phyloP scores from a whole-genome alignment of 169 alveolate species.

The Cryptosporidium viatorum region DNA sequence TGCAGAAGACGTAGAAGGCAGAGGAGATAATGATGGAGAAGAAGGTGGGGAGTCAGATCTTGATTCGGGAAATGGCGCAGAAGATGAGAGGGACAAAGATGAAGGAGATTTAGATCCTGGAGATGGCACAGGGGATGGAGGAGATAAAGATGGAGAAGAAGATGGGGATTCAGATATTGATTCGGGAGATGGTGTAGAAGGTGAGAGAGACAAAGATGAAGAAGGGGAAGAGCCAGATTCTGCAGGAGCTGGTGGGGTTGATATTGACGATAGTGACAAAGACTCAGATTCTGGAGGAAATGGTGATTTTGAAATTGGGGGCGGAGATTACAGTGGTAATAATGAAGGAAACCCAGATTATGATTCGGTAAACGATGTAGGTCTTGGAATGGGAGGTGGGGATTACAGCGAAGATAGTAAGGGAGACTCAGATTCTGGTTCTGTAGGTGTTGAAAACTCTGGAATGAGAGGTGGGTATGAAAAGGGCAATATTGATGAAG shows the following conservation, averaged over 20 bases:
- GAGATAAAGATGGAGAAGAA: background rate
- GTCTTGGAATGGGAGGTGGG: background rate
- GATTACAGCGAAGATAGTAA: background rate
- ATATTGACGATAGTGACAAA: background rate
- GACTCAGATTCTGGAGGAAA: background rate
- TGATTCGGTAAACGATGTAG: background rate
- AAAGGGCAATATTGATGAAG: background rate
- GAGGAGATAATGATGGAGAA: background rate
- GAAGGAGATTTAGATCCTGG: background rate
- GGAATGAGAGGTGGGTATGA: background rate
- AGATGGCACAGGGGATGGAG: background rate
- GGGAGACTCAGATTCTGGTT: background rate
- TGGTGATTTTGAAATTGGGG: background rate
- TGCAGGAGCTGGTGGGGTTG: slow-evolving; percentile 22
- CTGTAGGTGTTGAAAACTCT: background rate
- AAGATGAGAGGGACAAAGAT: background rate
- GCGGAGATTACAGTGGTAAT: background rate
- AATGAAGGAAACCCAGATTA: background rate
- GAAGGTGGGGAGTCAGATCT: background rate
- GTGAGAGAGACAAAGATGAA: background rate
- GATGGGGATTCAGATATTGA: background rate
- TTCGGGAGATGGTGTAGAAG: background rate
- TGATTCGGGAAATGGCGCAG: background rate
- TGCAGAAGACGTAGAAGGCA: background rate
- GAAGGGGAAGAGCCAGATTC: background rate